Percentiles rank a stretch among this genome's conserved stretches.
Evolutionary conservation across 768 basidiomycete genomes (phyloP).

Genomic region (Macrocybe gigantea): DNA sequence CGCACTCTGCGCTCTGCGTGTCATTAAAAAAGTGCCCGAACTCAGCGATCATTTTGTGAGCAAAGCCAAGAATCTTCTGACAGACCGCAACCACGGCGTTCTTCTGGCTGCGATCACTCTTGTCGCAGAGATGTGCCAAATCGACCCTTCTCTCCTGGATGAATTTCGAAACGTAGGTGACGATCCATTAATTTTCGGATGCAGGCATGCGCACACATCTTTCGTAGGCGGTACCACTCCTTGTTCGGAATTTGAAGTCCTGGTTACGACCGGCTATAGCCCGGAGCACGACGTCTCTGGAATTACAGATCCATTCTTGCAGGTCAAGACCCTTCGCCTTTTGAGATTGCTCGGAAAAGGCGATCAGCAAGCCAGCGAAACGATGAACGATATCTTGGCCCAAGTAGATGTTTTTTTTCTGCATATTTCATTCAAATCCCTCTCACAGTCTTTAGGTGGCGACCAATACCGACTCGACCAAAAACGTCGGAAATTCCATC

Average conservation of each 20-base stretch:
- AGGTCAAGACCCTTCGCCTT: slow-evolving; percentile 88
- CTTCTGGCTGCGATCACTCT: slow-evolving; percentile 91
- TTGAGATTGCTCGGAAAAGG: slow-evolving; percentile 84
- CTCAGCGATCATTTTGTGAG: slow-evolving; percentile 86
- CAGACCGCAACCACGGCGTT: slow-evolving; percentile 96
- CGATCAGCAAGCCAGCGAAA: slow-evolving; percentile 83
- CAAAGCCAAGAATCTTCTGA: slow-evolving; percentile 86
- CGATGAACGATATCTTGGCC: slow-evolving; percentile 97
- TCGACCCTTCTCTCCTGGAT: slow-evolving; percentile 63
- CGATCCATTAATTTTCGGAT: neutral
- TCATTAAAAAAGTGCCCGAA: slow-evolving; percentile 95
- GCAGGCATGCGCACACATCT: slow-evolving; percentile 4
- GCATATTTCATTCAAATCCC: neutral
- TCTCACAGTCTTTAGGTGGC: slow-evolving; percentile 59
- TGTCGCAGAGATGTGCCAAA: slow-evolving; percentile 89
- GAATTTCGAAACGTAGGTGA: slow-evolving; percentile 83
- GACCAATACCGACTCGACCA: slow-evolving; percentile 96
- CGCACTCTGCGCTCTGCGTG: slow-evolving; percentile 88
- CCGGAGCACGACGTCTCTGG: slow-evolving; percentile 99
- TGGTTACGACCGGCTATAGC: slow-evolving; percentile 95
- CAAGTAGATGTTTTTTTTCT: slow-evolving; percentile 51
- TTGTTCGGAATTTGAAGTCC: slow-evolving; percentile 94
- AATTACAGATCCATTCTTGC: slow-evolving; percentile 94
- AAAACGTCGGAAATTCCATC: slow-evolving; percentile 98
- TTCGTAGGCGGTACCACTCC: slow-evolving; percentile 77